Base-by-base conservation (phyloP, 495 filamentous ascomycete genomes). In the Neurospora sublineolata region DNA sequence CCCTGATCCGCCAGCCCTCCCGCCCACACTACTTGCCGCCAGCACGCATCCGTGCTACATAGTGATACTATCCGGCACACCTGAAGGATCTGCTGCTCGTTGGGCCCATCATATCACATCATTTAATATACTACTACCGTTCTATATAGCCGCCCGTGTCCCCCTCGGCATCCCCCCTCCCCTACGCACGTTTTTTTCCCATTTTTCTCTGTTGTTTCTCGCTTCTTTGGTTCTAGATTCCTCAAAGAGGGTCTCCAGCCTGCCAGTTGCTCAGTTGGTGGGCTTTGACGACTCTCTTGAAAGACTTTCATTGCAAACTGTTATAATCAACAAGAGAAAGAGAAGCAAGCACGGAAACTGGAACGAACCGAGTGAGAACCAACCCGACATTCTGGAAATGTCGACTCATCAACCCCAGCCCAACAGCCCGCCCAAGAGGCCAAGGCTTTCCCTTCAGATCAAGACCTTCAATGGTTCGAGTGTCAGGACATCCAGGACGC, bases 371-470 rank as follows among this genome's bases (percentile, higher is more conserved):
- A 64, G 27, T 64, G 52, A 64, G 52, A 64, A 64, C 27, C 27
- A 64, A 64, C 52, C 52, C 52, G 52, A 36, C 76, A 73, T 73
- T 76, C 60, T 70, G 67, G 75, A 69, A 68, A 84, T 79, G 79
- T 81, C 81, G 73, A 79, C 74, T 70, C 80, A 33, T 64, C 52
- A 64, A 64, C 18, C 77, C 69, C 81, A 75, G 44, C 82, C 77
- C 67, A 69, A 73, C 77, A 80, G 77, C 79, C 79, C 83, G 72
- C 84, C 82, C 33, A 89, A 87, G 79, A 84, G 90, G 79, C 93
- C 93, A 3, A 91, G 92, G 82, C 85, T 97, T 74, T 91, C 90
- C 70, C 87, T 97, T 41, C 91, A 96, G 82, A 97, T 93, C 68
- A 84, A 80, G 71, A 77, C 79, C 70, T 73, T 79, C 40, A 74